These are phyloP conservation scores for Solanum pennellii DNA, from an alignment of 257 asterid species.

Conservation along the genomic window DNA sequence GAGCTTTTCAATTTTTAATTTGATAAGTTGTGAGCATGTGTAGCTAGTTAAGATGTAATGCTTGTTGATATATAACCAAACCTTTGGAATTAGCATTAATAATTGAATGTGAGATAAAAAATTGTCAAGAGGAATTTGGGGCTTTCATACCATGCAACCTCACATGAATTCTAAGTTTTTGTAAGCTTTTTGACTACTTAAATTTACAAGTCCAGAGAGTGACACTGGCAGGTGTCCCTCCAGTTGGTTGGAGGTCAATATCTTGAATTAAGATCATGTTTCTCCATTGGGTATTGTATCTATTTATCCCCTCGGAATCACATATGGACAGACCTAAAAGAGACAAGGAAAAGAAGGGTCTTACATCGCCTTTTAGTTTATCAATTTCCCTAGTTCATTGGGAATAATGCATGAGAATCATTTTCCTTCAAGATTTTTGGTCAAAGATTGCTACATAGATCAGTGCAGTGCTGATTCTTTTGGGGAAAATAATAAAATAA, in stretches of 20 bases:
- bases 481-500: background rate
- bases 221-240: constrained; percentile 56
- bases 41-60: too few relatives aligned
- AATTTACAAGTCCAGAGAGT: constrained; percentile 39
- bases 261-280: constrained; percentile 38
- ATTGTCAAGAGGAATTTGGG: too few relatives aligned
- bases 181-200: background rate
- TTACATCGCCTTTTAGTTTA: constrained; percentile 51
- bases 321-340: background rate
- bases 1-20: too few relatives aligned
- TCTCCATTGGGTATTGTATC: constrained; percentile 2
- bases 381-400: constrained; percentile 51
- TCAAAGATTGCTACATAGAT: background rate
- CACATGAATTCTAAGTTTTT: too few relatives aligned
- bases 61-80: too few relatives aligned
- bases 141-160: too few relatives aligned
- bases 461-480: background rate
- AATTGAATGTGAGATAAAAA: too few relatives aligned
- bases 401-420: constrained; percentile 68
- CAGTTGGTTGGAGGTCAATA: constrained; percentile 71
- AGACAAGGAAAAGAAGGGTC: constrained; percentile 12
- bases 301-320: background rate
- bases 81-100: too few relatives aligned
- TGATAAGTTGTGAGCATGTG: too few relatives aligned
- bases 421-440: constrained; percentile 79